Conservation (phyloP, 2,329 filamentous ascomycete species). For the Penicillium sp. region DNA sequence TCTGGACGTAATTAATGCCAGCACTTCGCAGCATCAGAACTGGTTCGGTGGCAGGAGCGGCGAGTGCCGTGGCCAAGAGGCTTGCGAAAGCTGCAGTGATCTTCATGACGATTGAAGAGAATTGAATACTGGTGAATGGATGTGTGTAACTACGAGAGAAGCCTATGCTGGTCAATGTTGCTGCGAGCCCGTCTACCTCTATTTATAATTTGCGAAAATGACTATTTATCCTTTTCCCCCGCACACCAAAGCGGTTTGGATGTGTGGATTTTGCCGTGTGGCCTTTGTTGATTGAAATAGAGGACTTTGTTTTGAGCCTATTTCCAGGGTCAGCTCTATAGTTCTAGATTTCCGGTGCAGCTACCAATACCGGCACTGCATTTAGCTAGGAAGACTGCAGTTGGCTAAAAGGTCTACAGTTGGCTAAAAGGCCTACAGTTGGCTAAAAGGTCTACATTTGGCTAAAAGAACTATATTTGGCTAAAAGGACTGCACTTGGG, state of each 20-base stretch:
- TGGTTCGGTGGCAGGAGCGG: slow-evolving; percentile 2
- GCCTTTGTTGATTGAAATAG: not conserved
- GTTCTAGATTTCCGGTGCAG: not conserved
- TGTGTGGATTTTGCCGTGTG: not conserved
- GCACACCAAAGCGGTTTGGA: not conserved
- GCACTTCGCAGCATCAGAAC: slow-evolving; percentile 1
- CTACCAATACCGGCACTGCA: not conserved
- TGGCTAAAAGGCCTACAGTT: not conserved
- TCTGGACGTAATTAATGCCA: slow-evolving; percentile 8
- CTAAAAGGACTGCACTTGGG: not conserved
- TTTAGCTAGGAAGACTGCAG: not conserved
- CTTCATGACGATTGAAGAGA: slow-evolving; percentile 7
- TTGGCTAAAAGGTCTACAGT: not conserved
- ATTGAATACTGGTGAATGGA: not conserved
- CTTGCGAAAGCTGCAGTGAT: slow-evolving; percentile 4
- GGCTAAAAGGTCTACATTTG: not conserved
- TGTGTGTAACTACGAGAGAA: not conserved
- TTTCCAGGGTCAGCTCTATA: not conserved
- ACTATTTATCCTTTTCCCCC: slow-evolving; percentile 8
- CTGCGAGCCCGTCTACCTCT: not conserved
- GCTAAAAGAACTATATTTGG: not conserved
- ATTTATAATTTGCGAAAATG: slow-evolving; percentile 1
- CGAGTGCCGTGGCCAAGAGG: slow-evolving; percentile 5
- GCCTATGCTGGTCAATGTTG: not conserved
- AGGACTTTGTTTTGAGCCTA: not conserved